Percentiles rank a stretch among this genome's conserved stretches.
Conservation (phyloP, 2,329 filamentous ascomycete genomes). For the Diaporthe helianthi region DNA sequence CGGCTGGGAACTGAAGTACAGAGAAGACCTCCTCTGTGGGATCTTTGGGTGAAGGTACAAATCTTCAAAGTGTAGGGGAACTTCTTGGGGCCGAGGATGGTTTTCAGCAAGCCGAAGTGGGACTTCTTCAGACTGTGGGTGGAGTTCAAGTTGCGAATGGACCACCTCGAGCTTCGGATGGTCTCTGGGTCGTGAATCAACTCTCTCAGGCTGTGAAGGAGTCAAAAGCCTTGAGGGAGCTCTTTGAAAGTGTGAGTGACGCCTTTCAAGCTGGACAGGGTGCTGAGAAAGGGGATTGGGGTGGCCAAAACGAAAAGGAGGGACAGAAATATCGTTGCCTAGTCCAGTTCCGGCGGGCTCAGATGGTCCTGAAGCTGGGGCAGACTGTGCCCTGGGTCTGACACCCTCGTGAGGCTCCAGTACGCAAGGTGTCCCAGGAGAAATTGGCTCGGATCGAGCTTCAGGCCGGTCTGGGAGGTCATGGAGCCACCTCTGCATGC, state of each 20-base stretch:
- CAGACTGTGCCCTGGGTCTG: slow-evolving; percentile 28
- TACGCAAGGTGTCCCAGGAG: not conserved
- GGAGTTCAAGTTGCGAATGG: not conserved
- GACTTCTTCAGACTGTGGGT: not conserved
- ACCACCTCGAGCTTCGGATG: not conserved
- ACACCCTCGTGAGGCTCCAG: not conserved
- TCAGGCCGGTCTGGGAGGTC: slow-evolving; percentile 8
- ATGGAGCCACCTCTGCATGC: slow-evolving; percentile 24
- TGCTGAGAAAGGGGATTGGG: slow-evolving; percentile 32
- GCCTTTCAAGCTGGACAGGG: slow-evolving; percentile 15
- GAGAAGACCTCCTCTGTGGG: slow-evolving; percentile 28
- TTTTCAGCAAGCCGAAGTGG: not conserved
- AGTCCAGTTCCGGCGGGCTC: not conserved
- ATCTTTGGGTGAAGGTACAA: not conserved
- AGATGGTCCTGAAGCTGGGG: not conserved
- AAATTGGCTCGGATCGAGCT: not conserved
- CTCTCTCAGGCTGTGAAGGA: not conserved
- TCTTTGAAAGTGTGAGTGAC: not conserved
- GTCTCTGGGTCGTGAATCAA: not conserved
- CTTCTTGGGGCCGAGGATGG: not conserved
- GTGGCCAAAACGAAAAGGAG: slow-evolving; percentile 1
- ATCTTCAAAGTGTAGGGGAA: not conserved
- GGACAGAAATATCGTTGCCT: not conserved
- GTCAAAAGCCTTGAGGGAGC: not conserved
- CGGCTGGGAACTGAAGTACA: slow-evolving; percentile 17